phyloP scores from a whole-genome alignment of 2,329 filamentous ascomycete species.

The Ascochyta viciae-villosae region DNA sequence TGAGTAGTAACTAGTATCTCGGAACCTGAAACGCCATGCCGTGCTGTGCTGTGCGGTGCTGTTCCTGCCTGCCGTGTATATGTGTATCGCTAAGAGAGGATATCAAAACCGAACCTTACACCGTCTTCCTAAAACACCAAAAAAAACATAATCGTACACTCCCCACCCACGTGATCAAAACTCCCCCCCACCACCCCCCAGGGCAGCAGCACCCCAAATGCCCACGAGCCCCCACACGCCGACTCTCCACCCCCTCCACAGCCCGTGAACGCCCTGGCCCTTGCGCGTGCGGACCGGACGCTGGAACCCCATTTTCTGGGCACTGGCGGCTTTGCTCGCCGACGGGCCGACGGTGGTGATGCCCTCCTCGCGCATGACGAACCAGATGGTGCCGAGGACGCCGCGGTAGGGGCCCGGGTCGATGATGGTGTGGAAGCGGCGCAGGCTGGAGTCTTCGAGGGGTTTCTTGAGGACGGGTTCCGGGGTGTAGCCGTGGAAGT shows the following conservation, averaged over 20 bases:
- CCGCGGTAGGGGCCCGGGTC: conserved; percentile 82
- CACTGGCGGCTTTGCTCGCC: conserved; percentile 33
- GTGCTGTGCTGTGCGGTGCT: background rate
- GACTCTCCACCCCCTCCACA: conserved; percentile 78
- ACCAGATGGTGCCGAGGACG: conserved; percentile 90
- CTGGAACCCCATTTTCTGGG: conserved; percentile 38
- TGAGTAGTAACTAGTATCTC: background rate
- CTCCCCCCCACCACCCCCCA: conserved; percentile 53
- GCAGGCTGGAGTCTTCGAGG: conserved; percentile 34
- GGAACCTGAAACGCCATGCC: background rate
- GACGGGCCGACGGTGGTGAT: conserved; percentile 47
- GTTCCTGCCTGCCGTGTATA: too few species aligned
- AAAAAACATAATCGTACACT: background rate
- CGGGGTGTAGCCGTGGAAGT: conserved; percentile 8
- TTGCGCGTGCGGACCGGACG: conserved; percentile 56
- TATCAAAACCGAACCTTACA: background rate
- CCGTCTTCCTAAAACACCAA: background rate
- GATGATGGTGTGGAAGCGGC: conserved; percentile 73
- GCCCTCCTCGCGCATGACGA: conserved; percentile 85
- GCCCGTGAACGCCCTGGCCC: conserved; percentile 72
- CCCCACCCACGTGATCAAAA: conserved; percentile 26
- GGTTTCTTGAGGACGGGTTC: conserved; percentile 17
- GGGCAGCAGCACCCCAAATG: conserved; percentile 72
- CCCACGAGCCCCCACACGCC: conserved; percentile 80
- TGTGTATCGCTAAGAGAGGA: conserved; percentile 9